Evolutionary conservation across 192 early-diverging fungal species (phyloP).

Genomic region (Funneliformis mosseae): DNA sequence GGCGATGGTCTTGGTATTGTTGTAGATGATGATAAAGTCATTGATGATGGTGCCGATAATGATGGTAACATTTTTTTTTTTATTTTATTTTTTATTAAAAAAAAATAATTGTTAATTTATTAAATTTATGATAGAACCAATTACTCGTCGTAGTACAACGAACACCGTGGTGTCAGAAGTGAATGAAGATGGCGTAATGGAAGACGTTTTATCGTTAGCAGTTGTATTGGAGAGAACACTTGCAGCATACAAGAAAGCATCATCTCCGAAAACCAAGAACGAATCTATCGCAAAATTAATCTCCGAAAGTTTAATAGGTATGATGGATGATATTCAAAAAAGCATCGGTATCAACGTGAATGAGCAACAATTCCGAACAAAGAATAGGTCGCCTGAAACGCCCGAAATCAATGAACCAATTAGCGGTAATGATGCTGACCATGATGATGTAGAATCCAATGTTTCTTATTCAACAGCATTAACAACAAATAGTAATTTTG

Average conservation of each 20-base stretch:
- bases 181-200: slow-evolving; percentile 22
- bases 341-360: not conserved
- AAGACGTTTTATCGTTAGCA: slow-evolving; percentile 12
- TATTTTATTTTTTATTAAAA: not conserved
- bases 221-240: slow-evolving; percentile 24
- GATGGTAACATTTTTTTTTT: not conserved
- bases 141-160: not conserved
- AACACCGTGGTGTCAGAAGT: not conserved
- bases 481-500: not conserved
- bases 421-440: not conserved
- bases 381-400: not conserved
- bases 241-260: slow-evolving; percentile 19
- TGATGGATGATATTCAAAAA: slow-evolving; percentile 28
- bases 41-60: not conserved
- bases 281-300: slow-evolving; percentile 28
- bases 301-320: slow-evolving; percentile 24
- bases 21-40: not conserved
- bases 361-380: not conserved
- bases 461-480: slow-evolving; percentile 15
- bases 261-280: slow-evolving; percentile 6
- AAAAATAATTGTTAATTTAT: not conserved
- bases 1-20: not conserved
- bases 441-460: slow-evolving; percentile 24
- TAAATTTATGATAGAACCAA: not conserved
- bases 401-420: not conserved